A percentile compares a stretch with the other conserved stretches of the same genome.
Evolutionary conservation across 2,329 filamentous ascomycete genomes (phyloP).

Genomic region (Dactylonectria estremocensis): DNA sequence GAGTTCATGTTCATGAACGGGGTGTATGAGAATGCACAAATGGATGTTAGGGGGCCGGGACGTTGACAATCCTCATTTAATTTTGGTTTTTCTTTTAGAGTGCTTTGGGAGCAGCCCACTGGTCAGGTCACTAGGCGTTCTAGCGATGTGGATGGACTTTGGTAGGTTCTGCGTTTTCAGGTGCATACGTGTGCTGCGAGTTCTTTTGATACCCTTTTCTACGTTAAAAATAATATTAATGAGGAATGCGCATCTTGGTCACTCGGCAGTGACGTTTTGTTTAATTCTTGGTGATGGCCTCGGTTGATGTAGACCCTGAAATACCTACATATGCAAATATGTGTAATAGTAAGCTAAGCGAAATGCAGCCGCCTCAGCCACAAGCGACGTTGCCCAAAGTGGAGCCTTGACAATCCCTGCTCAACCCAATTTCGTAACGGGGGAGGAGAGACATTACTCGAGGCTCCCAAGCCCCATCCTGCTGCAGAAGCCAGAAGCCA

Average conservation of each 20-base stretch:
- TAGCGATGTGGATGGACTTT: slow-evolving; percentile 16
- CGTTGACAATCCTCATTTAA: not conserved
- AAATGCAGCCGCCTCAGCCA: slow-evolving; percentile 17
- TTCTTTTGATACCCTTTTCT: slow-evolving; percentile 32
- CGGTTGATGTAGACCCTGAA: not conserved
- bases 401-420: slow-evolving; percentile 19
- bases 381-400: slow-evolving; percentile 9
- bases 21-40: slow-evolving; percentile 38
- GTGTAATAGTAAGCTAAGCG: not conserved
- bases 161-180: slow-evolving; percentile 3
- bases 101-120: not conserved
- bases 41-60: slow-evolving; percentile 14
- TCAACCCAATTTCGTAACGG: slow-evolving; percentile 16
- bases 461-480: slow-evolving; percentile 6
- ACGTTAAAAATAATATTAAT: slow-evolving; percentile 12
- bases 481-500: too few species aligned
- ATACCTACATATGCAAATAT: slow-evolving; percentile 19
- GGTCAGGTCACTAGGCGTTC: slow-evolving; percentile 14
- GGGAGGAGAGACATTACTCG: slow-evolving; percentile 1
- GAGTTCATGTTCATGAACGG: slow-evolving; percentile 42
- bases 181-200: slow-evolving; percentile 20
- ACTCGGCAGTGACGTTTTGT: not conserved
- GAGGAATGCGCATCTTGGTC: not conserved
- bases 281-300: not conserved
- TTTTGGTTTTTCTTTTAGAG: not conserved